Evolutionary conservation across 495 filamentous ascomycete species (phyloP).

Genomic region (Aspergillus indologenus): DNA sequence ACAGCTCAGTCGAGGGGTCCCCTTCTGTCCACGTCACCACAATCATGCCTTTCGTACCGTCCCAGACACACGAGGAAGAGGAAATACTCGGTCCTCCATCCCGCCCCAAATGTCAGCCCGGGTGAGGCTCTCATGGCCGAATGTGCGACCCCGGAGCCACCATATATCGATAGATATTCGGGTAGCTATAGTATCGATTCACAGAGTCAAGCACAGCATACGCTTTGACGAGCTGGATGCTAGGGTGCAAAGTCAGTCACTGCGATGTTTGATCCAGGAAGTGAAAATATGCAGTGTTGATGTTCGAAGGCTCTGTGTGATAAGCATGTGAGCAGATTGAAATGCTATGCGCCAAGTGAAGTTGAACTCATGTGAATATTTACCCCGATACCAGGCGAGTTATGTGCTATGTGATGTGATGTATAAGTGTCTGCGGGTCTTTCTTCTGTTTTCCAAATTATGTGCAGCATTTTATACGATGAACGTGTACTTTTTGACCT

Average conservation of each 20-base stretch:
- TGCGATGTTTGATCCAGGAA: too few species aligned
- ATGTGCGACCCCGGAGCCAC: not conserved
- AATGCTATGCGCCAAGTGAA: not conserved
- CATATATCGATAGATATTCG: not conserved
- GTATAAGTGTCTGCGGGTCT: not conserved
- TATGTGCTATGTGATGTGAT: not conserved
- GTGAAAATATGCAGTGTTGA: too few species aligned
- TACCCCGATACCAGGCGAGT: not conserved
- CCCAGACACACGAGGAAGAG: conserved; percentile 21
- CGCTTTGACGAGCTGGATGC: not conserved
- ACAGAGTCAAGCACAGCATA: not conserved
- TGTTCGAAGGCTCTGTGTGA: not conserved
- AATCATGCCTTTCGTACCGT: not conserved
- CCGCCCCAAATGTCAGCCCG: not conserved
- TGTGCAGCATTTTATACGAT: not conserved
- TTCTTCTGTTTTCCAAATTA: not conserved
- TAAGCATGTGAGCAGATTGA: not conserved
- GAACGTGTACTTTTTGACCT: too few species aligned
- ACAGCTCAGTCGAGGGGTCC: not conserved
- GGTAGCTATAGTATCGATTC: not conserved
- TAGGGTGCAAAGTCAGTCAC: not conserved
- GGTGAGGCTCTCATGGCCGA: not conserved
- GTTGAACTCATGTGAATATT: not conserved
- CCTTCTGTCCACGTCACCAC: not conserved
- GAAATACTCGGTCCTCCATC: conserved; percentile 18